Percentiles rank a stretch among this genome's conserved stretches.
Conservation (phyloP, 2,329 filamentous ascomycete genomes). For the Thielaviopsis euricoi region DNA sequence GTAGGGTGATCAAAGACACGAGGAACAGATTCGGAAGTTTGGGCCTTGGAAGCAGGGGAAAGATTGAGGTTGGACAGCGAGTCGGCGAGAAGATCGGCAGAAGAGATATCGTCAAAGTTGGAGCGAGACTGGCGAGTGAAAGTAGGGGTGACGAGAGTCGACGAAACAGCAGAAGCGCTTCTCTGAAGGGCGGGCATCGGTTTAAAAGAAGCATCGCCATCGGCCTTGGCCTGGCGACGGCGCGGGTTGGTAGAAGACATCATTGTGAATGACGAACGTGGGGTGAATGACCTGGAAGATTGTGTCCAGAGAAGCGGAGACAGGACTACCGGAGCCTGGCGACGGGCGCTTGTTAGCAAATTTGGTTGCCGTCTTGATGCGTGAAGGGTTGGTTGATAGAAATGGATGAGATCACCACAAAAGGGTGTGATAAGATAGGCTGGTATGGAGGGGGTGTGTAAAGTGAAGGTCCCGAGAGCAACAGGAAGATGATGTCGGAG, state of each 20-base stretch:
- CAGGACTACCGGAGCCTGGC: not conserved
- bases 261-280: constrained; percentile 13
- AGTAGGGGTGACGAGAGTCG: constrained; percentile 32
- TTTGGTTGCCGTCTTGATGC: not conserved
- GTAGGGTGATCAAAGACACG: constrained; percentile 8
- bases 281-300: not conserved
- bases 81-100: constrained; percentile 47
- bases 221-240: constrained; percentile 22
- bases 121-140: constrained; percentile 53
- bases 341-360: not conserved
- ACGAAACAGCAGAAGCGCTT: constrained; percentile 22
- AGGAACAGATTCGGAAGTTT: not conserved
- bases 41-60: constrained; percentile 15
- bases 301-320: not conserved
- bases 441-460: not conserved
- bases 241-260: constrained; percentile 13
- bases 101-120: constrained; percentile 53
- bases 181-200: constrained; percentile 16
- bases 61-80: constrained; percentile 29
- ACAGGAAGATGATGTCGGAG: not conserved
- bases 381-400: not conserved
- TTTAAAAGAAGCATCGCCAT: constrained; percentile 15
- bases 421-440: not conserved
- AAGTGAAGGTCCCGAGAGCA: not conserved
- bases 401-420: not conserved